Base-by-base conservation (phyloP, 2,329 filamentous ascomycete species). In the Rasamsonia emersonii region DNA sequence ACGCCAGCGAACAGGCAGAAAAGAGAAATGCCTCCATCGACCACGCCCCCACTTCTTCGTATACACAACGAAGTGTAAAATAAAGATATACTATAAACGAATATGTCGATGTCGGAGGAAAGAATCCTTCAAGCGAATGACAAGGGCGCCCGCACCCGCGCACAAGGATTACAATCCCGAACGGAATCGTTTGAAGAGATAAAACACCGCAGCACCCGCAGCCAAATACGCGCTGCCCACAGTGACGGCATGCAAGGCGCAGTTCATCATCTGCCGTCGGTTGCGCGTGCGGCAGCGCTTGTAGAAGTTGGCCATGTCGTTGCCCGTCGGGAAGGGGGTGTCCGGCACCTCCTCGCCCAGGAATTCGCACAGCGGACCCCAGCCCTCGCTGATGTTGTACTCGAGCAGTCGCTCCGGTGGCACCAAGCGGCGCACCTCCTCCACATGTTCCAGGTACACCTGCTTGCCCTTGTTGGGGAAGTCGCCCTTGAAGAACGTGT, bases 401-500 rank as follows among this genome's bases (percentile, higher is more conserved):
- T 71, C 68, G 26, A 75, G 58, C 23, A 73, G 55, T 37, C 65
- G 62, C 39, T 71, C 68, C 5, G 59, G 50, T 3, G 69, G 67
- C 6, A 64, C 59, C 32, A 73, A 18, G 39, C 53, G 54, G 33
- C 63, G 64, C 16, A 75, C 62, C 43, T 71, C 59, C 7, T 61
- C 68, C 45, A 75, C 71, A 51, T 75, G 70, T 36, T 71, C 63
- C 24, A 59, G 54, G 62, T 74, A 82, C 27, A 75, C 64, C 32
- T 75, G 65, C 61, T 80, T 81, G 49, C 76, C 78, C 37, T 71
- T 64, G 51, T 71, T 71, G 49, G 71, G 70, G 53, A 82, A 82
- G 50, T 81, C 77, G 30, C 73, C 75, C 39, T 75, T 68, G 66
- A 79, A 82, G 58, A 80, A 81, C 35, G 68, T 70, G 45, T 75